Conservation (phyloP, 352 stramenopile species). For the Phytophthora agathidicida region DNA sequence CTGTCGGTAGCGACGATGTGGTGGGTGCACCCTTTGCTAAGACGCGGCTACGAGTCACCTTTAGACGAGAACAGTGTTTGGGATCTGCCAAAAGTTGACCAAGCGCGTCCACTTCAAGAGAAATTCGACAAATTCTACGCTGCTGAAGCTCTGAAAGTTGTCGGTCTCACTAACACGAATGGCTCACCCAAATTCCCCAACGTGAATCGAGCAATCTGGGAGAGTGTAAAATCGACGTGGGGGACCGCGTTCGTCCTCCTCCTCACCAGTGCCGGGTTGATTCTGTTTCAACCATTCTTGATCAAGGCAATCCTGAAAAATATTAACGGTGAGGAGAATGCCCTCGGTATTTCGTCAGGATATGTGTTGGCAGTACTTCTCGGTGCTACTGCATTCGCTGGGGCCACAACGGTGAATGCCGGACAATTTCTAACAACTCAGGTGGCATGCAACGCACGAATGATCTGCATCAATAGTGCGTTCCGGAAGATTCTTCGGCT, state of each 20-base stretch:
- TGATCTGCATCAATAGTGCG: slow-evolving; percentile 64
- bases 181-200: slow-evolving; percentile 23
- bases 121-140: slow-evolving; percentile 58
- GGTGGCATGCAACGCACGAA: slow-evolving; percentile 54
- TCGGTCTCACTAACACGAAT: too few species aligned
- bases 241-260: slow-evolving; percentile 36
- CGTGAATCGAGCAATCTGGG: slow-evolving; percentile 57
- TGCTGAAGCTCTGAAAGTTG: too few species aligned
- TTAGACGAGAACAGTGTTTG: slow-evolving; percentile 55
- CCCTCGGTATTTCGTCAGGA: slow-evolving; percentile 50
- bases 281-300: slow-evolving; percentile 52
- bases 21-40: slow-evolving; percentile 59
- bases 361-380: slow-evolving; percentile 55
- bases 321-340: slow-evolving; percentile 41
- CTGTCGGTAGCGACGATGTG: slow-evolving; percentile 57
- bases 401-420: slow-evolving; percentile 53
- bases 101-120: slow-evolving; percentile 41
- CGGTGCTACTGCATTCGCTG: slow-evolving; percentile 38
- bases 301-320: slow-evolving; percentile 68
- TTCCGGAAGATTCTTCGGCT: slow-evolving; percentile 64
- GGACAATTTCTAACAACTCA: slow-evolving; percentile 55
- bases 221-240: slow-evolving; percentile 44
- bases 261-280: slow-evolving; percentile 41
- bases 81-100: slow-evolving; percentile 44
- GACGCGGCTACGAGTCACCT: slow-evolving; percentile 33